These are phyloP conservation scores for Nephelium lappaceum DNA, from an alignment of 345 rosid species.

Conservation along the genomic window DNA sequence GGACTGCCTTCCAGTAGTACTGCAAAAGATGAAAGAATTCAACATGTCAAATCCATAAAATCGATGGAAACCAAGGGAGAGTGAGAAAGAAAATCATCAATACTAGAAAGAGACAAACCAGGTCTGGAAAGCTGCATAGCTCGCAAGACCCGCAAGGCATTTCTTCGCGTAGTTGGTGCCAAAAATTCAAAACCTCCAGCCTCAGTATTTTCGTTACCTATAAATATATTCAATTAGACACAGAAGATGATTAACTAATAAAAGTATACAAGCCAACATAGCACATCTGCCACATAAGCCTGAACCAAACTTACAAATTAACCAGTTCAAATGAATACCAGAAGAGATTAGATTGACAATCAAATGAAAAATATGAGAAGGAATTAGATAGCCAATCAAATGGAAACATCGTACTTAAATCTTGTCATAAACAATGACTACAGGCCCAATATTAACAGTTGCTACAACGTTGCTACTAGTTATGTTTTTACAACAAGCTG, in stretches of 20 bases:
- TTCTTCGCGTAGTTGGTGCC: conserved; percentile 87
- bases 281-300: background rate
- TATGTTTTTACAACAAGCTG: background rate
- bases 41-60: conserved; percentile 8
- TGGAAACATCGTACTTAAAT: background rate
- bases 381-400: background rate
- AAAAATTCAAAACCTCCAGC: conserved; percentile 74
- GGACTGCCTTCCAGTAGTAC: conserved; percentile 97
- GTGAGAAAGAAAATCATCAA: conserved; percentile 17
- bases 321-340: background rate
- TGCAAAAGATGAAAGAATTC: conserved; percentile 29
- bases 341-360: background rate
- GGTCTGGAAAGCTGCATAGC: conserved; percentile 97
- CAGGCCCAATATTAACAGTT: background rate
- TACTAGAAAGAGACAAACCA: conserved; percentile 38
- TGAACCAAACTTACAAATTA: background rate
- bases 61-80: background rate
- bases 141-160: conserved; percentile 82
- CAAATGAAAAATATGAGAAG: background rate
- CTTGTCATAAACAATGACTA: background rate
- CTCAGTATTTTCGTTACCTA: conserved; percentile 56
- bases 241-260: background rate
- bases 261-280: background rate
- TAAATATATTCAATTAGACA: conserved; percentile 10
- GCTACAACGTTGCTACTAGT: background rate